Evolutionary conservation across 2,329 filamentous ascomycete species (phyloP).

Genomic region (Stagonosporopsis rhizophila): DNA sequence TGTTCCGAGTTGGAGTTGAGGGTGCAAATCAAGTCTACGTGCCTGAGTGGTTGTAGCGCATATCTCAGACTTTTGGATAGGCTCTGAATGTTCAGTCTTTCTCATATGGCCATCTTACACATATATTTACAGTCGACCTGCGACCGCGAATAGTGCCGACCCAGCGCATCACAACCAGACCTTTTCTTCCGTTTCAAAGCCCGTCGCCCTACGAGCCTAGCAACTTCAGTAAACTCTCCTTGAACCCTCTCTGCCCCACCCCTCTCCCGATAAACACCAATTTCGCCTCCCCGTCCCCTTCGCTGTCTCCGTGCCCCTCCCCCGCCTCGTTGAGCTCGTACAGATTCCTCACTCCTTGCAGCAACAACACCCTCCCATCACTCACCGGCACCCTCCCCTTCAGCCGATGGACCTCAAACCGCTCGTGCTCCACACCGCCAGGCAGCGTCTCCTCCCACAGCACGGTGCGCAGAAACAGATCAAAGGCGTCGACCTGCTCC

Average conservation of each 20-base stretch:
- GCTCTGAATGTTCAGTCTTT: too few species aligned
- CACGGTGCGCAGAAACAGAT: constrained; percentile 81
- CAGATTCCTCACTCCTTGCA: constrained; percentile 91
- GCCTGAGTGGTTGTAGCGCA: too few species aligned
- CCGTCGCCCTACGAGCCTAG: background rate
- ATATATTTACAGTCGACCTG: too few species aligned
- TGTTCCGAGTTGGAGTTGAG: too few species aligned
- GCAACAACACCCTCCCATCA: constrained; percentile 72
- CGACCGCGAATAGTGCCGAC: too few species aligned
- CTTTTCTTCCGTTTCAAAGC: too few species aligned
- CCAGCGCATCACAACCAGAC: too few species aligned
- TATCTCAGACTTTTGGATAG: too few species aligned
- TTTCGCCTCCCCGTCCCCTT: constrained; percentile 27
- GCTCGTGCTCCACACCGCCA: constrained; percentile 17
- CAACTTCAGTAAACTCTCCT: constrained; percentile 17
- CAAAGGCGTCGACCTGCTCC: constrained; percentile 68
- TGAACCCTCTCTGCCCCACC: constrained; percentile 32
- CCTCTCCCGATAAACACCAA: constrained; percentile 44
- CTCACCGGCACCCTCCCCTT: constrained; percentile 78
- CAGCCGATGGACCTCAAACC: constrained; percentile 83
- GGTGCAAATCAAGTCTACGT: too few species aligned
- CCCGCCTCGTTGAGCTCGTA: constrained; percentile 82
- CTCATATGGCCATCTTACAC: too few species aligned
- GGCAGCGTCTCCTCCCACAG: constrained; percentile 81
- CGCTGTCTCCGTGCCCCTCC: background rate